Evolutionary conservation across 1,139 yeast species (phyloP).

Genomic region (Suhomyces terraborum): DNA sequence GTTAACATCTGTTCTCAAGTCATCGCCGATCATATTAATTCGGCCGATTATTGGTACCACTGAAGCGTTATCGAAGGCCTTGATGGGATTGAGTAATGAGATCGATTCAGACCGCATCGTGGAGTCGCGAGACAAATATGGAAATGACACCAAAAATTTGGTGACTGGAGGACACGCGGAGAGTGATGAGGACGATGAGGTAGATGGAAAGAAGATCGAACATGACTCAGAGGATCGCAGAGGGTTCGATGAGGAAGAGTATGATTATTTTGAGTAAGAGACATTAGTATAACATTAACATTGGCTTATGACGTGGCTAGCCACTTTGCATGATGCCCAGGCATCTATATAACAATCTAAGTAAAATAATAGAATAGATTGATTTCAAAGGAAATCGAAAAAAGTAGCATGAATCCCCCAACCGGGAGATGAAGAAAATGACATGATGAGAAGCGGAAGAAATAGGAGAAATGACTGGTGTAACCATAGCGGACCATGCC

Average conservation of each 20-base stretch:
- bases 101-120: slow-evolving; percentile 59
- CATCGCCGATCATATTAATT: slow-evolving; percentile 77
- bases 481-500: neutral
- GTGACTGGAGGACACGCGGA: slow-evolving; percentile 6
- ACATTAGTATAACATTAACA: neutral
- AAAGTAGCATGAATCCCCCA: too few species aligned
- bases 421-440: too few species aligned
- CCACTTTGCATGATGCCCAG: slow-evolving; percentile 2
- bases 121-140: slow-evolving; percentile 39
- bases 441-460: too few species aligned
- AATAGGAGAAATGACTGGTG: neutral
- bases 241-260: slow-evolving; percentile 5
- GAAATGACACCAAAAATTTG: slow-evolving; percentile 7
- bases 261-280: slow-evolving; percentile 9
- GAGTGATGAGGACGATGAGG: slow-evolving; percentile 9
- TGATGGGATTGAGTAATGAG: slow-evolving; percentile 82
- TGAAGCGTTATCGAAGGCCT: slow-evolving; percentile 79
- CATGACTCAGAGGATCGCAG: neutral
- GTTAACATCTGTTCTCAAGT: slow-evolving; percentile 65
- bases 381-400: too few species aligned
- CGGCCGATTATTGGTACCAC: slow-evolving; percentile 93
- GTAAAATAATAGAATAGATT: neutral
- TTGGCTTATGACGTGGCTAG: neutral
- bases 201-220: neutral
- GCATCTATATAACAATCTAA: neutral